Evolutionary conservation across 148 eudicot species (phyloP), one percentile per base, ranked within the genome.

Genomic region (Chenopodium album): DNA sequence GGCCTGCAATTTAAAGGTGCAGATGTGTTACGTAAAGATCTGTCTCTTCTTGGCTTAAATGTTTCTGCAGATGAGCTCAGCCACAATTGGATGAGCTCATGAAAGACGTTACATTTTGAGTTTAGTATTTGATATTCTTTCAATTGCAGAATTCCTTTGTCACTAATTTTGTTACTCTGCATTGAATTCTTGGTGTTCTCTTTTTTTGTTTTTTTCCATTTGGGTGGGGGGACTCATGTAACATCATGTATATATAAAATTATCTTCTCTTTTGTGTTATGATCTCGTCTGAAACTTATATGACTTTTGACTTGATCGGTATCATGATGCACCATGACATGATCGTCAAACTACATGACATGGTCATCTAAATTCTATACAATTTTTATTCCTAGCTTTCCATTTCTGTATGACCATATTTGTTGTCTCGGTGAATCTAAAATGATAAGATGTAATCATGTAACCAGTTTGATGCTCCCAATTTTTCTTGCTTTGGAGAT

Each of bases 1-100:
- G 98, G 97, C 79, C 78, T 94, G 46, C 97, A 91, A 16, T 94
- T 94, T 84, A 92, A 86, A 89, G 88, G 83, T 83, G 94, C 83
- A 44, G 85, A 88, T 76, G 60, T 79, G 46, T 83, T 94, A 82
- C 91, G 82, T 44, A 86, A 87, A 64, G 92, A 94, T 79, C 89
- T 94, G 74, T 78, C 85, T 75, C 82, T 72, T 47, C 89, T 86
- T 14, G 96, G 96, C 20, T 56, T 93, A 52, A 81, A 85, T 50
- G 32, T 90, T 46, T 78, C 87, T 71, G 56, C 78, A 28, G 68
- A 82, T 52, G 78, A 82, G 73, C 74, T 72, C 60, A 69, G 63
- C 29, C 44, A 31, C 75, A 65, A 82, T 47, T 37, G 31, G 70
- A 46, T n/a, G 79, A 83, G 52, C 71, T 73, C 84, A 22, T 60